These are phyloP conservation scores for Cystofilobasidium macerans DNA, from an alignment of 768 basidiomycete species.

Conservation along the genomic window DNA sequence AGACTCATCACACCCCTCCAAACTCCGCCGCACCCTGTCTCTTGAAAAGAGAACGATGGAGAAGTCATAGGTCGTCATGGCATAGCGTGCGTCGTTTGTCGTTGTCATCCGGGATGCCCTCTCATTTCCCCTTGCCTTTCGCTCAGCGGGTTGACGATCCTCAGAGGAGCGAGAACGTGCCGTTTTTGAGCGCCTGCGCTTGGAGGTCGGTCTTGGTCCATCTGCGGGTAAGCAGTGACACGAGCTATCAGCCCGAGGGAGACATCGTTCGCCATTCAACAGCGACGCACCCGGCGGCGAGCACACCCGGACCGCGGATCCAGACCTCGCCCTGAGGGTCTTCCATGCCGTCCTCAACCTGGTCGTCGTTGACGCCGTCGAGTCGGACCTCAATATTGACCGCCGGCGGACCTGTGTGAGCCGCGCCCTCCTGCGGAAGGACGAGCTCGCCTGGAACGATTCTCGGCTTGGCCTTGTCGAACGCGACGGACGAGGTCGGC, in stretches of 20 bases:
- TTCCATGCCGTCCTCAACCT: constrained; percentile 48
- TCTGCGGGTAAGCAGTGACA: background rate
- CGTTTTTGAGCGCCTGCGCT: constrained; percentile 14
- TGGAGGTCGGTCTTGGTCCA: constrained; percentile 8
- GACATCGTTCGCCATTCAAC: background rate
- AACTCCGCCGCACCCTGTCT: too few species aligned
- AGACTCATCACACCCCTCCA: too few species aligned
- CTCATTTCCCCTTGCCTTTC: too few species aligned
- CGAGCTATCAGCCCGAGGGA: too few species aligned
- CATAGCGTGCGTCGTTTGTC: too few species aligned
- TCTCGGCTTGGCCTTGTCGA: background rate
- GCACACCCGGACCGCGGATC: constrained; percentile 19
- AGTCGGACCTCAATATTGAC: constrained; percentile 75
- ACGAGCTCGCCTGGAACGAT: background rate
- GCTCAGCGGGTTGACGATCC: too few species aligned
- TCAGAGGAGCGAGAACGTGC: constrained; percentile 10
- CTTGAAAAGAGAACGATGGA: too few species aligned
- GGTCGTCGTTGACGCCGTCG: constrained; percentile 53
- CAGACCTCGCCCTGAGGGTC: constrained; percentile 15
- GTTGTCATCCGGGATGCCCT: too few species aligned
- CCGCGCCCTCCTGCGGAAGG: constrained; percentile 44
- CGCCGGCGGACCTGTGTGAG: constrained; percentile 50
- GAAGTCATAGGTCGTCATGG: too few species aligned
- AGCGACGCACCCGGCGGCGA: constrained; percentile 11
- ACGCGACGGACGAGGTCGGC: background rate